Evolutionary conservation across 2,329 filamentous ascomycete species (phyloP).

Genomic region (Aureobasidium sp.): DNA sequence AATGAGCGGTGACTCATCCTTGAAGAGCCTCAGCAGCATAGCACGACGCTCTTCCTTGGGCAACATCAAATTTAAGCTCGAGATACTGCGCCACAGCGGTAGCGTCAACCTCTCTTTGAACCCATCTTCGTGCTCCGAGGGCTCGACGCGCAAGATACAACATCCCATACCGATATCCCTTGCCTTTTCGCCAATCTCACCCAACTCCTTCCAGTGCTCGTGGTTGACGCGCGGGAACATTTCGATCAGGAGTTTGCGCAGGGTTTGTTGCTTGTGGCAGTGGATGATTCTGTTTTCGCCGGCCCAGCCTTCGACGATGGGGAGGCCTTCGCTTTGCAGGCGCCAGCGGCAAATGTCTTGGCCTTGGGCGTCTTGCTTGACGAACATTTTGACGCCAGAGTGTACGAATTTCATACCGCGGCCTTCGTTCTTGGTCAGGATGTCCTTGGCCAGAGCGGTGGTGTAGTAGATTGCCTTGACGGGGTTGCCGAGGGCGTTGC

Average conservation of each 20-base stretch:
- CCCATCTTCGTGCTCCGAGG: conserved; percentile 40
- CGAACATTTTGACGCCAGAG: conserved; percentile 96
- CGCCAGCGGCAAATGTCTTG: conserved; percentile 86
- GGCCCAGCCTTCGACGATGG: conserved; percentile 84
- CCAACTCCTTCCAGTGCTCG: conserved; percentile 64
- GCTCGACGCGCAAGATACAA: conserved; percentile 78
- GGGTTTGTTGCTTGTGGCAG: conserved; percentile 68
- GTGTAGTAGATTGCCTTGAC: conserved; percentile 97
- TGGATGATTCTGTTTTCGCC: conserved; percentile 67
- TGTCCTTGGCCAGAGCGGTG: conserved; percentile 71
- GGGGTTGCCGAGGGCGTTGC: conserved; percentile 80
- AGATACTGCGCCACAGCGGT: conserved; percentile 87
- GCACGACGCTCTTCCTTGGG: conserved; percentile 91
- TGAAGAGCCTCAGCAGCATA: conserved; percentile 84
- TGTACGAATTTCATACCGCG: conserved; percentile 93
- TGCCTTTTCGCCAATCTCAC: conserved; percentile 80
- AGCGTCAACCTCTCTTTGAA: conserved; percentile 73
- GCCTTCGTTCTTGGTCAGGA: conserved; percentile 79
- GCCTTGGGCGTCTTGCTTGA: conserved; percentile 89
- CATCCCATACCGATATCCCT: conserved; percentile 80
- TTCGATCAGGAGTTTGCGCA: conserved; percentile 76
- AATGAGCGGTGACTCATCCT: conserved; percentile 76
- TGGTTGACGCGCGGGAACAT: conserved; percentile 90
- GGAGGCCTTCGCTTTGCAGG: conserved; percentile 89
- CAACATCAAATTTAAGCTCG: conserved; percentile 92